Conservation (phyloP, 768 basidiomycete species). For the Russula abietina region DNA sequence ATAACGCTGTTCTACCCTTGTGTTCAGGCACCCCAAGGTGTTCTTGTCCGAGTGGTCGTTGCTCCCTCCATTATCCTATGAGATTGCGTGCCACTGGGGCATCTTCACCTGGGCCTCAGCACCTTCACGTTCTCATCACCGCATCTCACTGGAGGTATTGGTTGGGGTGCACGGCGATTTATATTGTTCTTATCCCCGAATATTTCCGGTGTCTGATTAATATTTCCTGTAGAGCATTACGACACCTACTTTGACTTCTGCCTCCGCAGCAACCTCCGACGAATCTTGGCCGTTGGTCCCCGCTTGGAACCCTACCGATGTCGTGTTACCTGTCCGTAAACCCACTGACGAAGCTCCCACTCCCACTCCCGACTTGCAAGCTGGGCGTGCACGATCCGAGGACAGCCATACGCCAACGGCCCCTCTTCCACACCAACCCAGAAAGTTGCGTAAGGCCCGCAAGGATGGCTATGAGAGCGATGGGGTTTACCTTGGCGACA, state of each 20-base stretch:
- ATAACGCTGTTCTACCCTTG: not conserved
- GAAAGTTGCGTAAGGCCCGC: slow-evolving; percentile 28
- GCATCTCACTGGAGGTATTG: not conserved
- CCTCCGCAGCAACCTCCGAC: slow-evolving; percentile 40
- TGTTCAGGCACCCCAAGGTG: not conserved
- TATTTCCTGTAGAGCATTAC: slow-evolving; percentile 22
- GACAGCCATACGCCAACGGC: not conserved
- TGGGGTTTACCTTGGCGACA: slow-evolving; percentile 29
- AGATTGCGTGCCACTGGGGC: not conserved
- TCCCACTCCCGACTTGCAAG: not conserved
- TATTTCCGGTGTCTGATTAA: slow-evolving; percentile 5
- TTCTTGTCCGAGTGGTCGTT: not conserved
- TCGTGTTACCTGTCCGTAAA: slow-evolving; percentile 1
- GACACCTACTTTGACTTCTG: slow-evolving; percentile 37
- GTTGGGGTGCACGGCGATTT: not conserved
- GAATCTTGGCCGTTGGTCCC: slow-evolving; percentile 35
- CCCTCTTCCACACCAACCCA: slow-evolving; percentile 24
- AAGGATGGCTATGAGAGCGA: slow-evolving; percentile 32
- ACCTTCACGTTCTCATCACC: not conserved
- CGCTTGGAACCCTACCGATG: slow-evolving; percentile 9
- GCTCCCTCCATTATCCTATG: not conserved
- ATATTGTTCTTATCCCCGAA: not conserved
- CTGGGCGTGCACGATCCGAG: not conserved
- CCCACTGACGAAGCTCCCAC: not conserved
- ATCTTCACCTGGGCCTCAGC: no score